These are phyloP conservation scores for Schoenoplectus triqueter DNA, from an alignment of 202 grass and related monocot species.

Conservation along the genomic window DNA sequence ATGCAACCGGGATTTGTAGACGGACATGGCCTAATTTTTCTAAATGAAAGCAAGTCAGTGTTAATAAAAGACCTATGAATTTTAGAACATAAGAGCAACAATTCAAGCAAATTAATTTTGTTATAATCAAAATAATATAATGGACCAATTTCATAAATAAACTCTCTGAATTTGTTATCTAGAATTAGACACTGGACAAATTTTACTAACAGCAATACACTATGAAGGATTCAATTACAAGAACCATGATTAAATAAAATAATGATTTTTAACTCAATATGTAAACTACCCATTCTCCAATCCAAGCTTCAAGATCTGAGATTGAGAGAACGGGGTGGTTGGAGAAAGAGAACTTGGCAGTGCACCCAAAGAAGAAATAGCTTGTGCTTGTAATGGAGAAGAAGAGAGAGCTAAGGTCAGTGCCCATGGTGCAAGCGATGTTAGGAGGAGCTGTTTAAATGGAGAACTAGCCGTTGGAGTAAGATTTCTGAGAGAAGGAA, in stretches of 20 bases:
- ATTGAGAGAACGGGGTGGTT: slow-evolving; percentile 68
- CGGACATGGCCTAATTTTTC: slow-evolving; percentile 90
- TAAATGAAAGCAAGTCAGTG: slow-evolving; percentile 22
- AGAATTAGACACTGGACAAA: neutral
- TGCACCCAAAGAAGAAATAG: slow-evolving; percentile 39
- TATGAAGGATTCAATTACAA: neutral
- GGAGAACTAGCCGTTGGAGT: slow-evolving; percentile 40
- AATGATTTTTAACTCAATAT: neutral
- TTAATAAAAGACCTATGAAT: neutral
- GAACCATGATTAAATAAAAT: neutral
- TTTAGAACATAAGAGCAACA: neutral
- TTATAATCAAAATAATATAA: slow-evolving; percentile 18
- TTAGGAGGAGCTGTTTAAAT: slow-evolving; percentile 30
- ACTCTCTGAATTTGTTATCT: too few relatives aligned
- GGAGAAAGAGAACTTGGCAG: slow-evolving; percentile 12
- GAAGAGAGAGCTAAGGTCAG: slow-evolving; percentile 41
- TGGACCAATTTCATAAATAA: neutral
- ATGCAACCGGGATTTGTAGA: slow-evolving; percentile 81
- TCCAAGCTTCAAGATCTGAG: slow-evolving; percentile 68
- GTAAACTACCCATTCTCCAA: slow-evolving; percentile 60
- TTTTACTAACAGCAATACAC: neutral
- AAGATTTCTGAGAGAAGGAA: slow-evolving; percentile 24
- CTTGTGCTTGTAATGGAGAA: slow-evolving; percentile 45
- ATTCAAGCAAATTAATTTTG: neutral
- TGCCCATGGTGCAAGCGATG: slow-evolving; percentile 46